Percentiles rank a stretch among this genome's conserved stretches.
Conservation (phyloP, 768 basidiomycete species). For the Lentinula sp. region DNA sequence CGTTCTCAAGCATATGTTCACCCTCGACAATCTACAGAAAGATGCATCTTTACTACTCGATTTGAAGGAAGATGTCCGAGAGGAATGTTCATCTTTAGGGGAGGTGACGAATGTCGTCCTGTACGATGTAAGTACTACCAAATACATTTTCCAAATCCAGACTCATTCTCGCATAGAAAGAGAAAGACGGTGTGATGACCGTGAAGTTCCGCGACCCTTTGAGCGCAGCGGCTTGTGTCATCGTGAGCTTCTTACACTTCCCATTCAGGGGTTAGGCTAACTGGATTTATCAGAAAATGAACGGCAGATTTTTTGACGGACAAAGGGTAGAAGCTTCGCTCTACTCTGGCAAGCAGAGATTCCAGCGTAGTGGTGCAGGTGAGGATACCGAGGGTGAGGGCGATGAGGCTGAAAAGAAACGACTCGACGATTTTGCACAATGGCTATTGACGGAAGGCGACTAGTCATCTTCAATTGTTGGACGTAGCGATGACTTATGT, state of each 20-base stretch:
- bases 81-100: constrained; percentile 84
- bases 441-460: constrained; percentile 86
- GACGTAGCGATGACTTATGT: neutral
- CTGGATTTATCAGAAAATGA: constrained; percentile 69
- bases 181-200: constrained; percentile 91
- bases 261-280: neutral
- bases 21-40: constrained; percentile 75
- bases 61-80: constrained; percentile 93
- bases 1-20: constrained; percentile 95
- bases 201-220: constrained; percentile 91
- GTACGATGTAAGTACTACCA: constrained; percentile 71
- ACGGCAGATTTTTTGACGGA: constrained; percentile 86
- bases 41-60: constrained; percentile 84
- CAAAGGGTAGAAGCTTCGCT: constrained; percentile 77
- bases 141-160: neutral
- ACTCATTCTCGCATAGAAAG: constrained; percentile 50
- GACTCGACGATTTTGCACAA: constrained; percentile 81
- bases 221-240: constrained; percentile 89
- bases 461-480: constrained; percentile 18
- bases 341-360: constrained; percentile 77
- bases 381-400: constrained; percentile 60
- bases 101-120: constrained; percentile 94
- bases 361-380: constrained; percentile 65
- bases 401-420: constrained; percentile 73
- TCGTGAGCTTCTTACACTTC: constrained; percentile 42